phyloP scores from a whole-genome alignment of 805 yeast species.

The Yamadazyma sp. region DNA sequence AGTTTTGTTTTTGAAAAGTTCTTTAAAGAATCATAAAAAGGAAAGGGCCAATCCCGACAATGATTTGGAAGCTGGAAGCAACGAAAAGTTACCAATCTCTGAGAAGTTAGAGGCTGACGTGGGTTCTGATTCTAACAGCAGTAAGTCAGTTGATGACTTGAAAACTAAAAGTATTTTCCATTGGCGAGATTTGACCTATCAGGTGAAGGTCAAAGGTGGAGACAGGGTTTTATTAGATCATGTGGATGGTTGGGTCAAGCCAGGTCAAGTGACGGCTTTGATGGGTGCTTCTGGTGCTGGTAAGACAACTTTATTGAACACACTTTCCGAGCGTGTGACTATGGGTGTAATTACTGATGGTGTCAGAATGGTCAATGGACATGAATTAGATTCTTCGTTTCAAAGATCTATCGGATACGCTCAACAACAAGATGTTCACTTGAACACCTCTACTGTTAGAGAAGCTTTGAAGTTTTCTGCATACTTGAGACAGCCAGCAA shows the following conservation, averaged over 20 bases:
- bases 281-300: conserved; percentile 91
- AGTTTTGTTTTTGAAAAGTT: conserved; percentile 28
- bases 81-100: conserved; percentile 15
- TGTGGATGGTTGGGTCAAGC: conserved; percentile 67
- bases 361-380: conserved; percentile 61
- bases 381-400: conserved; percentile 61
- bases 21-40: conserved; percentile 33
- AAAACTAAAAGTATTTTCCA: conserved; percentile 33
- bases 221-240: conserved; percentile 39
- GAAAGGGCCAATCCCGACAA: conserved; percentile 12
- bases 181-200: conserved; percentile 39
- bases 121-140: conserved; percentile 25
- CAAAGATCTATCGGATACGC: conserved; percentile 78
- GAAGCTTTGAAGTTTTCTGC: conserved; percentile 75
- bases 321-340: conserved; percentile 58
- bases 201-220: conserved; percentile 37
- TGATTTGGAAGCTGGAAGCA: conserved; percentile 29
- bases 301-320: conserved; percentile 72
- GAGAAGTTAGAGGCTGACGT: conserved; percentile 14
- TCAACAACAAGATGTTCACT: conserved; percentile 76
- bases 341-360: conserved; percentile 44
- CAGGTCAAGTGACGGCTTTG: conserved; percentile 76
- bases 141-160: conserved; percentile 24
- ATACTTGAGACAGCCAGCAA: conserved; percentile 62
- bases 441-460: conserved; percentile 67